Evolutionary conservation across 345 rosid species (phyloP).

Genomic region (Rhodamnia rubescens): DNA sequence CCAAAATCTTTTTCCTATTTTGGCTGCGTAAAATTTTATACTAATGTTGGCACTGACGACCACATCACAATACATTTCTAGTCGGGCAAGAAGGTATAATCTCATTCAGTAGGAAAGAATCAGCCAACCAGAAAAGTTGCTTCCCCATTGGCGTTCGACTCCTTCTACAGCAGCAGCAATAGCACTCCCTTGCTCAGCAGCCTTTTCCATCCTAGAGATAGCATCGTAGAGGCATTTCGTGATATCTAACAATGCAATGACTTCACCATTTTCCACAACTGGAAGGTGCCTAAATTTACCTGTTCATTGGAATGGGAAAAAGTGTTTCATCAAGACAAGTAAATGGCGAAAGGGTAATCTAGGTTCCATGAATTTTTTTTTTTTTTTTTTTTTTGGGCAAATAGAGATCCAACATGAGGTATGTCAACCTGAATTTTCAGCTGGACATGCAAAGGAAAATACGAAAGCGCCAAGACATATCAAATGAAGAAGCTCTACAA

Average conservation of each 20-base stretch:
- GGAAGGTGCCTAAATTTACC: conserved; percentile 98
- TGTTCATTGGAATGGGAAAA: conserved; percentile 9
- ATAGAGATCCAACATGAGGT: not conserved
- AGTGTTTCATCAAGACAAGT: not conserved
- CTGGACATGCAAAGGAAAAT: not conserved
- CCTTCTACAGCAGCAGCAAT: conserved; percentile 99
- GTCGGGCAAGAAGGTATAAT: not conserved
- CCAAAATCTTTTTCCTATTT: not conserved
- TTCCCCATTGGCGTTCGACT: conserved; percentile 92
- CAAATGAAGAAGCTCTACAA: not conserved
- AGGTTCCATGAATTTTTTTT: not conserved
- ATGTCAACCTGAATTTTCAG: not conserved
- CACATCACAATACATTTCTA: not conserved
- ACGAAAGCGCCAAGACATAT: not conserved
- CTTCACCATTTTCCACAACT: conserved; percentile 98
- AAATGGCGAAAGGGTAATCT: not conserved
- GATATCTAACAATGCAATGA: conserved; percentile 89
- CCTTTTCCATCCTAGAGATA: conserved; percentile 95
- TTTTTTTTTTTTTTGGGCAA: not conserved
- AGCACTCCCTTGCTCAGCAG: conserved; percentile 95
- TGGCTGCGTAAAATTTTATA: not conserved
- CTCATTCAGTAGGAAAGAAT: not conserved
- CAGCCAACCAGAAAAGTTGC: conserved; percentile 48
- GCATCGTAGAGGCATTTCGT: conserved; percentile 97
- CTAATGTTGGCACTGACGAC: not conserved